phyloP scores from a whole-genome alignment of 1,284 basidiomycete species.

The Ceratobasidium sp. region DNA sequence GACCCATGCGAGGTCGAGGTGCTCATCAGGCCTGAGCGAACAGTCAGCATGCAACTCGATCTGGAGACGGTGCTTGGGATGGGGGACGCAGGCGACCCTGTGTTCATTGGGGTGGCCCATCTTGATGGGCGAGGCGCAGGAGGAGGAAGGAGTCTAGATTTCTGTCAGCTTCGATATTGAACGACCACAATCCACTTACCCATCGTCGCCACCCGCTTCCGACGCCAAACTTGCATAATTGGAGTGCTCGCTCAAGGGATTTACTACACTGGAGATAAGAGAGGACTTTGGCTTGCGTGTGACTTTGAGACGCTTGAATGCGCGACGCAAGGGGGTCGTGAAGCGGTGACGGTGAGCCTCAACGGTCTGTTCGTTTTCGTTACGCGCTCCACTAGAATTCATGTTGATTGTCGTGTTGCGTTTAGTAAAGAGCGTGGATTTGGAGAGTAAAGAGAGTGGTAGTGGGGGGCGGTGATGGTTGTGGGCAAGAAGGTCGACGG shows the following conservation, averaged over 20 bases:
- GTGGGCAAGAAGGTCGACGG: neutral
- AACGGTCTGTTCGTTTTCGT: neutral
- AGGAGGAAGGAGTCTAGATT: constrained; percentile 20
- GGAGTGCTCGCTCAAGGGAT: neutral
- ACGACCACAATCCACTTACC: neutral
- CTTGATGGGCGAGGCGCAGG: constrained; percentile 38
- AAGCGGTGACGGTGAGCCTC: constrained; percentile 6
- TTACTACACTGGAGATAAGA: neutral
- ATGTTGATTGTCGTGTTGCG: neutral
- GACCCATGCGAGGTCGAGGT: neutral
- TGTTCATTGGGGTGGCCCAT: constrained; percentile 36
- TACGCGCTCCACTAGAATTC: neutral
- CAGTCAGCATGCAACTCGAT: constrained; percentile 17
- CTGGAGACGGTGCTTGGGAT: neutral
- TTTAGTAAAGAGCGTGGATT: constrained; percentile 20
- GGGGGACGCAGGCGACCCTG: constrained; percentile 17
- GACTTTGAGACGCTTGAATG: constrained; percentile 27
- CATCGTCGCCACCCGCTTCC: neutral
- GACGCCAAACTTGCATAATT: neutral
- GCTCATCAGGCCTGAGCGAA: neutral
- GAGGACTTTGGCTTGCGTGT: neutral
- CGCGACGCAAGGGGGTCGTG: constrained; percentile 20
- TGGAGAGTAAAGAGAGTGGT: neutral
- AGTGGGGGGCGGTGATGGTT: neutral
- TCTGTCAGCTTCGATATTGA: neutral